Evolutionary conservation across 2,329 filamentous ascomycete genomes (phyloP).

Genomic region (Coniochaeta ligniaria): DNA sequence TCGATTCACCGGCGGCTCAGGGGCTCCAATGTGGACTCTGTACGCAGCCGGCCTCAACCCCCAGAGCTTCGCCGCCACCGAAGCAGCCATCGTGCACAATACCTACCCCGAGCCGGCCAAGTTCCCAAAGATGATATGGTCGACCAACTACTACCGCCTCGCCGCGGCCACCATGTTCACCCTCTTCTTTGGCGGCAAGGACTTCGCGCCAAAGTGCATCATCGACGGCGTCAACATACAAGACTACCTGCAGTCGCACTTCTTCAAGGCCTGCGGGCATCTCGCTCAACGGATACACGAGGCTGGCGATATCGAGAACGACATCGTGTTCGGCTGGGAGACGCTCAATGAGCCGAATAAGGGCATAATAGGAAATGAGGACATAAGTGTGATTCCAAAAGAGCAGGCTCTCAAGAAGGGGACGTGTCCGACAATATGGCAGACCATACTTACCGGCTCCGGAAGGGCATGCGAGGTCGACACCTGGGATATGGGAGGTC

Average conservation of each 20-base stretch:
- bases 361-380: constrained; percentile 75
- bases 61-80: constrained; percentile 72
- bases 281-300: constrained; percentile 81
- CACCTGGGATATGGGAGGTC: constrained; percentile 86
- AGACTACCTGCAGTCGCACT: constrained; percentile 87
- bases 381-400: constrained; percentile 72
- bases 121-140: constrained; percentile 99
- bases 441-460: constrained; percentile 85
- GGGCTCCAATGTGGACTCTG: constrained; percentile 94
- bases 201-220: constrained; percentile 93
- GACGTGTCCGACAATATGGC: constrained; percentile 89
- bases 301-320: constrained; percentile 79
- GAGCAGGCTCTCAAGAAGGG: constrained; percentile 91
- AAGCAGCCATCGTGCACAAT: constrained; percentile 92
- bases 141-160: constrained; percentile 88
- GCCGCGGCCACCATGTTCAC: constrained; percentile 89
- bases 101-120: constrained; percentile 77
- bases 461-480: constrained; percentile 85
- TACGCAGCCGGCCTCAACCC: constrained; percentile 93
- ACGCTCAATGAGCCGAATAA: constrained; percentile 92
- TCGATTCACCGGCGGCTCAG: constrained; percentile 85
- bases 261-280: constrained; percentile 70
- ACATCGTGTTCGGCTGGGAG: constrained; percentile 91
- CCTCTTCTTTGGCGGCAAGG: constrained; percentile 81
- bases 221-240: constrained; percentile 95